Evolutionary conservation across 768 basidiomycete species (phyloP).

Genomic region (Leucosporidium creatinivorum): DNA sequence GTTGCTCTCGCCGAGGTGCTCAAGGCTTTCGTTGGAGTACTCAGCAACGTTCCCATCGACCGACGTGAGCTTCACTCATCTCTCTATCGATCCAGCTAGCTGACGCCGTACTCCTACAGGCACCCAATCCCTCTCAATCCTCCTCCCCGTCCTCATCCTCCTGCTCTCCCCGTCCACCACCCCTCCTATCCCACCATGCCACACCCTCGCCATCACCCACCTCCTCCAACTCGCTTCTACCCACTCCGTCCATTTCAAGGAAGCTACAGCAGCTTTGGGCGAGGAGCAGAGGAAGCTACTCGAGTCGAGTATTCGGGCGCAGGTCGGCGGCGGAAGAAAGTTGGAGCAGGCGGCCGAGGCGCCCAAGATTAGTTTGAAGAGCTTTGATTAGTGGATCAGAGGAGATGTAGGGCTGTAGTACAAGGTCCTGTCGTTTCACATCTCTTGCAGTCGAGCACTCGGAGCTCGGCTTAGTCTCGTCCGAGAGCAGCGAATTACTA

Average conservation of each 20-base stretch:
- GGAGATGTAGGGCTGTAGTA: no score
- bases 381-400: conserved; percentile 3
- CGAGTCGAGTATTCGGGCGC: conserved; percentile 65
- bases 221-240: conserved; percentile 64
- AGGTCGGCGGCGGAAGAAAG: conserved; percentile 1
- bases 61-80: conserved; percentile 52
- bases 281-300: conserved; percentile 54
- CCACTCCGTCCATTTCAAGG: conserved; percentile 72
- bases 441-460: no score
- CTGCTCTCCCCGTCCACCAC: conserved; percentile 54
- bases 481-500: no score
- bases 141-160: conserved; percentile 43
- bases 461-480: no score
- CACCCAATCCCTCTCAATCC: conserved; percentile 20
- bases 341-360: not conserved
- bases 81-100: not conserved
- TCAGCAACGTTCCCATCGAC: conserved; percentile 52
- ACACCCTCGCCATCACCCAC: conserved; percentile 57
- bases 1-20: conserved; percentile 60
- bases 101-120: not conserved
- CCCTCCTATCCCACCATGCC: conserved; percentile 46
- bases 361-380: conserved; percentile 22
- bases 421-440: no score
- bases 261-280: conserved; percentile 65
- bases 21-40: conserved; percentile 67